Evolutionary conservation across 2,329 filamentous ascomycete genomes (phyloP).

Genomic region (Nigrospora oryzae): DNA sequence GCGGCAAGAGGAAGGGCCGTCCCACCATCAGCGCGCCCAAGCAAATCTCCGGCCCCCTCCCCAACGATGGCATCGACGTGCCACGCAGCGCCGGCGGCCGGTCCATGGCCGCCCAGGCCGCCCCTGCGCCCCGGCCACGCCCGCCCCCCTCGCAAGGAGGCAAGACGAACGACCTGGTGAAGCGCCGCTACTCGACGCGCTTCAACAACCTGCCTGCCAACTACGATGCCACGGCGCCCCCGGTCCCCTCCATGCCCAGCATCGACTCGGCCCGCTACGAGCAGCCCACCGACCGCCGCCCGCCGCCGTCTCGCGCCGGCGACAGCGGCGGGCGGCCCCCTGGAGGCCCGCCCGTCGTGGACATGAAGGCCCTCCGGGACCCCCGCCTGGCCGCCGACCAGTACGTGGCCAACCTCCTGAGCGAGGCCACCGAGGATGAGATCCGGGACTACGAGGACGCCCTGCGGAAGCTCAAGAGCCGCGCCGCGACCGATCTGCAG

Average conservation of each 20-base stretch:
- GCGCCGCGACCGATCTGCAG: conserved; percentile 77
- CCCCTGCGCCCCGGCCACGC: conserved; percentile 28
- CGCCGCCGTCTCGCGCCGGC: conserved; percentile 43
- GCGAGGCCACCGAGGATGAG: conserved; percentile 80
- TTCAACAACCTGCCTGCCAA: conserved; percentile 72
- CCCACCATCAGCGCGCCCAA: conserved; percentile 53
- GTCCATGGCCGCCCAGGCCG: conserved; percentile 14
- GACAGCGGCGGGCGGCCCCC: conserved; percentile 34
- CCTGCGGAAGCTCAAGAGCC: conserved; percentile 66
- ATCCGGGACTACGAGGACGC: conserved; percentile 74
- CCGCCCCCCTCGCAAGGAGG: conserved; percentile 44
- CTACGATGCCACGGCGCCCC: conserved; percentile 59
- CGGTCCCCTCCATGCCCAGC: conserved; percentile 60
- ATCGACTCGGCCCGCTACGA: conserved; percentile 46
- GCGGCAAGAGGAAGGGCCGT: conserved; percentile 51
- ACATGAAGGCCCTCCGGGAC: conserved; percentile 71
- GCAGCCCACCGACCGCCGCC: conserved; percentile 33
- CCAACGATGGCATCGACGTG: conserved; percentile 35
- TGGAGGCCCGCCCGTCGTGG: conserved; percentile 54
- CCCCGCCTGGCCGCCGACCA: conserved; percentile 72
- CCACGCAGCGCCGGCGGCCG: conserved; percentile 25
- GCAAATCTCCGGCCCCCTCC: conserved; percentile 54
- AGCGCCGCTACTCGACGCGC: conserved; percentile 86
- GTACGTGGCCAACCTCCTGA: conserved; percentile 65
- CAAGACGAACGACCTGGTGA: conserved; percentile 77